Evolutionary conservation across 805 yeast genomes (phyloP).

Genomic region (Wickerhamomyces canadensis): DNA sequence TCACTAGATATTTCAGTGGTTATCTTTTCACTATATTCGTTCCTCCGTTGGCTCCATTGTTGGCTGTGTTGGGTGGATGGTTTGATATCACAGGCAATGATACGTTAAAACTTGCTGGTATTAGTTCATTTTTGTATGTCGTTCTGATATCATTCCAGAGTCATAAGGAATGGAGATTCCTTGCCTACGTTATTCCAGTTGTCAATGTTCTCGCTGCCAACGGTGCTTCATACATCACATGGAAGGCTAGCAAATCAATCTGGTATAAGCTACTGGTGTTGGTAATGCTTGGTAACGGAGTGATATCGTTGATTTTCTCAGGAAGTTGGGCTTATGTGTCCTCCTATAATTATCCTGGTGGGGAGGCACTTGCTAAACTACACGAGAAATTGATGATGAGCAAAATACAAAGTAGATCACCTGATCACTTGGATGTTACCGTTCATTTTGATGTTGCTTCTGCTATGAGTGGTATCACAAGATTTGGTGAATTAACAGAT

Average conservation of each 20-base stretch:
- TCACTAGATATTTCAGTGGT: conserved; percentile 54
- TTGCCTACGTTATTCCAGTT: conserved; percentile 69
- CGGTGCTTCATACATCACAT: conserved; percentile 39
- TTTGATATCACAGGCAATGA: conserved; percentile 28
- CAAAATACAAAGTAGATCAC: conserved; percentile 4
- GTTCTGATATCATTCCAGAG: conserved; percentile 70
- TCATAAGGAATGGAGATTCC: conserved; percentile 93
- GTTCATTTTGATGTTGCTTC: conserved; percentile 77
- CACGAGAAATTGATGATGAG: conserved; percentile 35
- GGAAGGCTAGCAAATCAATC: conserved; percentile 13
- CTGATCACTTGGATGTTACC: conserved; percentile 22
- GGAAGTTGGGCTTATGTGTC: conserved; percentile 55
- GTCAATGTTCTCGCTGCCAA: conserved; percentile 59
- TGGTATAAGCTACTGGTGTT: conserved; percentile 12
- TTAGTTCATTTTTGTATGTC: conserved; percentile 53
- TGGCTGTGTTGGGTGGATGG: conserved; percentile 32
- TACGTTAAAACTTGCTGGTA: conserved; percentile 38
- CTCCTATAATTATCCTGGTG: conserved; percentile 84
- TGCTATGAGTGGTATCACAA: conserved; percentile 83
- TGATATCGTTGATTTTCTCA: conserved; percentile 37
- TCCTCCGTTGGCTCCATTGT: conserved; percentile 39
- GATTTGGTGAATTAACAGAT: conserved; percentile 57
- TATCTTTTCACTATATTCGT: conserved; percentile 35
- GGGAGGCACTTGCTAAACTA: conserved; percentile 55
- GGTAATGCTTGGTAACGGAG: conserved; percentile 20